Percentiles rank a stretch among this genome's conserved stretches.
Conservation (phyloP, 495 filamentous ascomycete genomes). For the Jackrogersella multiformis region DNA sequence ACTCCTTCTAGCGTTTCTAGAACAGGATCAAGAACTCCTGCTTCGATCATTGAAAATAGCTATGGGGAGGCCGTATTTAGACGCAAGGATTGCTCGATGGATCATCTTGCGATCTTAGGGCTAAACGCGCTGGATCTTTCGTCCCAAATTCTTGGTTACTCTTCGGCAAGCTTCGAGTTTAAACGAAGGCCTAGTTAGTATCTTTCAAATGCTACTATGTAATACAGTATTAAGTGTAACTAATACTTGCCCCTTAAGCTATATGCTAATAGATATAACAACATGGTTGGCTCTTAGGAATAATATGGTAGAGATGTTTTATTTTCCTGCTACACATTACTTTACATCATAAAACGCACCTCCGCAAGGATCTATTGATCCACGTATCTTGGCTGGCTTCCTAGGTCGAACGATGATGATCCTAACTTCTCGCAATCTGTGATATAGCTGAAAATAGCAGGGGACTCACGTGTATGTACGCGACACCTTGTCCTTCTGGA, state of each 20-base stretch:
- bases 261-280: background rate
- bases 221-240: too few relatives aligned
- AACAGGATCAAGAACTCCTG: slow-evolving; percentile 23
- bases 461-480: slow-evolving; percentile 18
- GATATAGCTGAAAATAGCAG: slow-evolving; percentile 19
- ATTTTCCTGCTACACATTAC: background rate
- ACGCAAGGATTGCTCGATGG: slow-evolving; percentile 21
- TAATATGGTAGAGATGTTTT: too few relatives aligned
- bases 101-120: slow-evolving; percentile 21
- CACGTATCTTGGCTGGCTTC: slow-evolving; percentile 21
- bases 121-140: slow-evolving; percentile 11
- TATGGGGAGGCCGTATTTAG: slow-evolving; percentile 16
- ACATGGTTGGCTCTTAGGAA: background rate
- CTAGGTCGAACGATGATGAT: slow-evolving; percentile 15
- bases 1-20: slow-evolving; percentile 42
- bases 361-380: slow-evolving; percentile 23
- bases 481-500: slow-evolving; percentile 16
- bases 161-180: slow-evolving; percentile 5
- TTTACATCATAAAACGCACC: slow-evolving; percentile 4
- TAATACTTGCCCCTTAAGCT: too few relatives aligned
- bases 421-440: slow-evolving; percentile 13
- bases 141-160: slow-evolving; percentile 6
- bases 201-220: background rate
- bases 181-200: background rate
- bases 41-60: slow-evolving; percentile 28